Conservation (phyloP, 768 basidiomycete genomes). For the Lactifluus subvellereus region DNA sequence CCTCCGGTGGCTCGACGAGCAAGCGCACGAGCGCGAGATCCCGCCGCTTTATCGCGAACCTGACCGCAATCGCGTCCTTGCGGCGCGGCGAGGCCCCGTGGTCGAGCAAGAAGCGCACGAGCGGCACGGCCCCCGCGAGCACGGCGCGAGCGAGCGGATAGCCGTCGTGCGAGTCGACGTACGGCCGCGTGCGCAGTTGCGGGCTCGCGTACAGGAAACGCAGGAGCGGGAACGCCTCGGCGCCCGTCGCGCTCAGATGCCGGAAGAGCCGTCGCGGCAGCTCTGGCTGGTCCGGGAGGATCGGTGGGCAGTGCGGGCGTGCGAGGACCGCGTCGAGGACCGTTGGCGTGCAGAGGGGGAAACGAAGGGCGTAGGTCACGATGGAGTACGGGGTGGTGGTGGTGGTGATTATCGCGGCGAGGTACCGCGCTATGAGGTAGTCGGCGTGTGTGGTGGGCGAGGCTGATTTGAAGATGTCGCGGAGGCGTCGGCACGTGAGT, state of each 20-base stretch:
- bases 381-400: constrained; percentile 6
- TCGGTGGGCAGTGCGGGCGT: constrained; percentile 18
- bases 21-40: constrained; percentile 64
- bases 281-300: constrained; percentile 32
- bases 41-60: constrained; percentile 67
- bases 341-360: constrained; percentile 39
- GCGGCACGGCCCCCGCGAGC: constrained; percentile 51
- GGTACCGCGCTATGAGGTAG: constrained; percentile 47
- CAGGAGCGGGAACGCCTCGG: constrained; percentile 61
- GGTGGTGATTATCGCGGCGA: constrained; percentile 8
- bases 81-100: constrained; percentile 64
- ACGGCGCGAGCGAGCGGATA: constrained; percentile 82
- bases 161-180: constrained; percentile 66
- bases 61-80: constrained; percentile 60
- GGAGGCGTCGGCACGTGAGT: constrained; percentile 46
- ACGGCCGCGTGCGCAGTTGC: constrained; percentile 35
- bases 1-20: constrained; percentile 54
- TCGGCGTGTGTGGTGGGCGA: constrained; percentile 56
- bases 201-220: constrained; percentile 46
- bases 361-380: constrained; percentile 50
- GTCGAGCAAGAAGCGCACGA: constrained; percentile 65
- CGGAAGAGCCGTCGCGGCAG: constrained; percentile 63
- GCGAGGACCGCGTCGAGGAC: constrained; percentile 45
- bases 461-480: constrained; percentile 48
- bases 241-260: constrained; percentile 38